Base-by-base conservation (phyloP, 176 grass and related monocot genomes). In the Triticum timopheevii region DNA sequence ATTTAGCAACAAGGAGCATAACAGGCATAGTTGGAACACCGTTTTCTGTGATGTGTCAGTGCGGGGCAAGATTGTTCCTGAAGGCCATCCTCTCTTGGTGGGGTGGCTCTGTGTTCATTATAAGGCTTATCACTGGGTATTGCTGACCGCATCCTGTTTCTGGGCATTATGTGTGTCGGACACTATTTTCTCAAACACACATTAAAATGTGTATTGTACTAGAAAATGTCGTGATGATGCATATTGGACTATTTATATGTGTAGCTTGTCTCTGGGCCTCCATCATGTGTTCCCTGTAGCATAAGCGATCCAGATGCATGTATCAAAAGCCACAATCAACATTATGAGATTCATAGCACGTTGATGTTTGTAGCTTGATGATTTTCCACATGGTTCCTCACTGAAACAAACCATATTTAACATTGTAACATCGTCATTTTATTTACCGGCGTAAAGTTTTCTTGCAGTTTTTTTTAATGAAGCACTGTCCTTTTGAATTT, bases 351-450 rank as follows among this genome's bases (percentile, higher is more conserved):
- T 30, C 27, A 27, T 31, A 0, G 3, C 42, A 50, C 11, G 0
- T 10, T 33, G 20, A 17, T 17, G 20, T 61, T 49, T 44, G 65
- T 86, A 68, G 28, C 50, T 83, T 73, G 56, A 87, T 9, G 58
- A 59, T 68, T 81, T 81, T 75, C 13, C 20, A 28, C 59, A 61
- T 75, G 35, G 80, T 8, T 24, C 25, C 35, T 68, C 35, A 10
- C 4, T 80, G 59, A 54, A 68, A 80, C 44, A 87, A 79, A 74
- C 20, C 13, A 67, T 27, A 61, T 68, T 73, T 45, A 80, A 80
- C 49, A 40, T 74, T 65, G 27, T 22, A 31, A 82, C 69, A 58
- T 72, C 33, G 33, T 17, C 9, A 71, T 58, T 8, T 8, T 4
- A 17, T 82, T 90, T 52, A 52, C 5, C 70, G 78, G 69, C 36